These are phyloP conservation scores for Pleurotus cornucopiae DNA, from an alignment of 768 basidiomycete genomes.

Conservation along the genomic window DNA sequence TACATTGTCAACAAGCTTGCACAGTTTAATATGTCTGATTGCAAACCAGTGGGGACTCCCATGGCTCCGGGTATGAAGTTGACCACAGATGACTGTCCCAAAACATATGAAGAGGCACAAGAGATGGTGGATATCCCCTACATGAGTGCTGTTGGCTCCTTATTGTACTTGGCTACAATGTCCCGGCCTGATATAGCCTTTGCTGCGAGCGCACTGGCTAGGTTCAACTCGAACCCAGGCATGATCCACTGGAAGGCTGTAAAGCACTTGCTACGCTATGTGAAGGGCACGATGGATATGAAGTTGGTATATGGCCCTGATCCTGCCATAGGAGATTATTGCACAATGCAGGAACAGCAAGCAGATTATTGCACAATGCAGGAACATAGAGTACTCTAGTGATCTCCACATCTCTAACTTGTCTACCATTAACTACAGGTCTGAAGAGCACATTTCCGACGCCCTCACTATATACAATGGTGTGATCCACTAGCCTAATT, in stretches of 20 bases:
- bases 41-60: slow-evolving; percentile 26
- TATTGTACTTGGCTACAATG: no score
- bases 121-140: slow-evolving; percentile 25
- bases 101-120: slow-evolving; percentile 15
- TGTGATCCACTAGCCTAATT: no score
- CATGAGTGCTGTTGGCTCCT: slow-evolving; percentile 22
- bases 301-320: slow-evolving; percentile 16
- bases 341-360: no score
- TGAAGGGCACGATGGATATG: slow-evolving; percentile 27
- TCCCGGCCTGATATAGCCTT: no score
- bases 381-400: no score
- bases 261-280: slow-evolving; percentile 29
- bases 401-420: no score
- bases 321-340: slow-evolving; percentile 3
- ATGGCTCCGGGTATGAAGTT: slow-evolving; percentile 21
- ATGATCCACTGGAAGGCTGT: slow-evolving; percentile 30
- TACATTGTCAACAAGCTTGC: slow-evolving; percentile 22
- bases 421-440: no score
- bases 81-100: slow-evolving; percentile 14
- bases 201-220: no score
- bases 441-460: no score
- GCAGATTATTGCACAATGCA: no score
- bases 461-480: no score
- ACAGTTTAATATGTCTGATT: slow-evolving; percentile 21
- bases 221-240: slow-evolving; percentile 23